phyloP scores from a whole-genome alignment of 2,329 filamentous ascomycete genomes.

The Claviceps humidiphila region DNA sequence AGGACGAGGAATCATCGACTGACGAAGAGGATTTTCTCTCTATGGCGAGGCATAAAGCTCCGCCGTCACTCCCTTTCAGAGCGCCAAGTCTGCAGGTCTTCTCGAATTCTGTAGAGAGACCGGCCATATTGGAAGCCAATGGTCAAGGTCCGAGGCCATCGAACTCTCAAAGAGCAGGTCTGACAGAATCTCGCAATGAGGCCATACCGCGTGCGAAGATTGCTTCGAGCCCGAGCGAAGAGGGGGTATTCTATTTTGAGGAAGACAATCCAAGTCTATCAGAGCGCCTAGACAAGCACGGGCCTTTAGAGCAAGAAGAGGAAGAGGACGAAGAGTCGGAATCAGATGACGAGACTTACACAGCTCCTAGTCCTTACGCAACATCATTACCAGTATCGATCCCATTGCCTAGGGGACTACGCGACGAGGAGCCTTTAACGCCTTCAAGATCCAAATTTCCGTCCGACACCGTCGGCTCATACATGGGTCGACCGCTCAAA shows the following conservation, averaged over 20 bases:
- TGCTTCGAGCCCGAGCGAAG: slow-evolving; percentile 15
- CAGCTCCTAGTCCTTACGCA: slow-evolving; percentile 19
- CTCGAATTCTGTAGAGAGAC: slow-evolving; percentile 14
- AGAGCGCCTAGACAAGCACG: background rate
- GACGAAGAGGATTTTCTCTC: slow-evolving; percentile 29
- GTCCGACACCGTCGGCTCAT: slow-evolving; percentile 36
- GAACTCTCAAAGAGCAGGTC: background rate
- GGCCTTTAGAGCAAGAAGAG: background rate
- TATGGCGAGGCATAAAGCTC: slow-evolving; percentile 18
- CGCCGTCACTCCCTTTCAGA: background rate
- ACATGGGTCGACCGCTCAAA: slow-evolving; percentile 37
- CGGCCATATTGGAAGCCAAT: slow-evolving; percentile 2
- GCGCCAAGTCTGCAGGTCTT: background rate
- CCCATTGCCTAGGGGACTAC: background rate
- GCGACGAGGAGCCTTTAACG: slow-evolving; percentile 16
- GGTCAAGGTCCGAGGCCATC: background rate
- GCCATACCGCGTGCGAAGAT: background rate
- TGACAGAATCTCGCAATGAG: background rate
- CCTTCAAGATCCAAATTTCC: slow-evolving; percentile 21
- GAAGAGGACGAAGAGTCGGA: background rate
- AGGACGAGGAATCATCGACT: slow-evolving; percentile 18
- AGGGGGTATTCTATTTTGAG: slow-evolving; percentile 35
- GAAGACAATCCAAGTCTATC: slow-evolving; percentile 19
- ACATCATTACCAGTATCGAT: slow-evolving; percentile 33
- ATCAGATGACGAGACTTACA: slow-evolving; percentile 2